A percentile compares a stretch with the other conserved stretches of the same genome.
Evolutionary conservation across 2,329 filamentous ascomycete genomes (phyloP).

Genomic region (Xylariaceae sp.): DNA sequence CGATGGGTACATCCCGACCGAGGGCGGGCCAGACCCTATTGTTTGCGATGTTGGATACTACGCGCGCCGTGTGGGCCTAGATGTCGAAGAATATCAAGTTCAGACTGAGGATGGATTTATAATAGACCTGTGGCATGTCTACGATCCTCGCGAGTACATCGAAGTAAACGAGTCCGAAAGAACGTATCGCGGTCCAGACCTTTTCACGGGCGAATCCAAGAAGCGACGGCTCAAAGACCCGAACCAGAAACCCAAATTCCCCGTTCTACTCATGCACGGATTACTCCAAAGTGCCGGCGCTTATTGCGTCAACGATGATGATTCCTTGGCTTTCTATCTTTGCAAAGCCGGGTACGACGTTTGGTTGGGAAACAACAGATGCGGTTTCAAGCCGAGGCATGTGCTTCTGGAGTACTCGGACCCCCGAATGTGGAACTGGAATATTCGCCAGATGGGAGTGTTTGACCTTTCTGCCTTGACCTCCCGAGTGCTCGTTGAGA

Average conservation of each 20-base stretch:
- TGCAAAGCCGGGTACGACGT: constrained; percentile 92
- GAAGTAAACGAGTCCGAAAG: constrained; percentile 47
- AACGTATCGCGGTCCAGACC: constrained; percentile 53
- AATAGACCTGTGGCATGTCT: constrained; percentile 84
- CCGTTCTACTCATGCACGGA: constrained; percentile 82
- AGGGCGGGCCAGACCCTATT: constrained; percentile 76
- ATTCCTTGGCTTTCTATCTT: constrained; percentile 85
- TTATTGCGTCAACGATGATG: constrained; percentile 86
- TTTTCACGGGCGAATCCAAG: constrained; percentile 50
- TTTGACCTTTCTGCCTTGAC: constrained; percentile 80
- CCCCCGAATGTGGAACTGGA: constrained; percentile 95
- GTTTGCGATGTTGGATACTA: constrained; percentile 81
- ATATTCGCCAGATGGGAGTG: constrained; percentile 89
- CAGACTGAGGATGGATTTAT: constrained; percentile 94
- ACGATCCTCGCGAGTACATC: constrained; percentile 71
- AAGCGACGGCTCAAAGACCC: constrained; percentile 36
- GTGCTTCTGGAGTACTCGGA: constrained; percentile 66
- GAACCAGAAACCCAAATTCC: constrained; percentile 61
- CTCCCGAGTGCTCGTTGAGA: constrained; percentile 75
- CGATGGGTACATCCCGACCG: constrained; percentile 66
- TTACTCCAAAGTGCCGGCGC: constrained; percentile 83
- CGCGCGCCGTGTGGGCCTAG: constrained; percentile 79
- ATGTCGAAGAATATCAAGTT: constrained; percentile 77
- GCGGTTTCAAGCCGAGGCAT: constrained; percentile 78
- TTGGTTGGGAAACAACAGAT: constrained; percentile 92